Percentiles rank a stretch among this genome's conserved stretches.
phyloP scores from a whole-genome alignment of 164 flowering plant species.

The grape (Vitis vinifera) region DNA sequence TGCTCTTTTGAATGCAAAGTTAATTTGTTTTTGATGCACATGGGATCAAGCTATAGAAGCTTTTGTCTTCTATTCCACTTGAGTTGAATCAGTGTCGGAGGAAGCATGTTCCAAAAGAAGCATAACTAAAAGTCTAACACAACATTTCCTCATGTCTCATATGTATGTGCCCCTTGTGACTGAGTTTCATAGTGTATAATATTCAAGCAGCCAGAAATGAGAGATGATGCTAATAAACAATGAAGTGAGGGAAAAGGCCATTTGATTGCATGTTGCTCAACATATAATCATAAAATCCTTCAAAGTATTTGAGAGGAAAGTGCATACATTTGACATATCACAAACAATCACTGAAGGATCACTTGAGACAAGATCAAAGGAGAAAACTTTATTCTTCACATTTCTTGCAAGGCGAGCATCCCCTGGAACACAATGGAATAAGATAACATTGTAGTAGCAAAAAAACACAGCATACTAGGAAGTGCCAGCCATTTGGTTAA shows the following conservation, averaged over 20 bases:
- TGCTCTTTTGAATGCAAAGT: too few species aligned
- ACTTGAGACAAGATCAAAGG: constrained; percentile 85
- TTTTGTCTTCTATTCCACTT: too few species aligned
- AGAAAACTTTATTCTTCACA: constrained; percentile 90
- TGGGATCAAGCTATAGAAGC: too few species aligned
- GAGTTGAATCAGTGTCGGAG: too few species aligned
- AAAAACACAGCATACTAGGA: not conserved
- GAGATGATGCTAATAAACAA: not conserved
- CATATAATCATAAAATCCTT: not conserved
- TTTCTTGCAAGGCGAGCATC: constrained; percentile 81
- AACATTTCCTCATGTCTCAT: not conserved
- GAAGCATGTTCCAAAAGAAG: not conserved
- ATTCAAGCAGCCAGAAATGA: not conserved
- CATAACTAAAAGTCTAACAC: not conserved
- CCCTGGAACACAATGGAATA: constrained; percentile 41
- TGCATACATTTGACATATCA: constrained; percentile 92
- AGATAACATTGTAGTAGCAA: not conserved
- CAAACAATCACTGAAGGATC: constrained; percentile 93
- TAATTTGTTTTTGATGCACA: too few species aligned
- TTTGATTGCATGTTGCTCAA: not conserved
- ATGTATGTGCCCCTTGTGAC: not conserved
- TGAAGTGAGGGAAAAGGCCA: not conserved
- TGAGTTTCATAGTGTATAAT: not conserved
- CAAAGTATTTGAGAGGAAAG: not conserved
- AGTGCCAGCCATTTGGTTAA: not conserved